Base-by-base conservation (phyloP, 164 flowering plant genomes). In the Santalum album region DNA sequence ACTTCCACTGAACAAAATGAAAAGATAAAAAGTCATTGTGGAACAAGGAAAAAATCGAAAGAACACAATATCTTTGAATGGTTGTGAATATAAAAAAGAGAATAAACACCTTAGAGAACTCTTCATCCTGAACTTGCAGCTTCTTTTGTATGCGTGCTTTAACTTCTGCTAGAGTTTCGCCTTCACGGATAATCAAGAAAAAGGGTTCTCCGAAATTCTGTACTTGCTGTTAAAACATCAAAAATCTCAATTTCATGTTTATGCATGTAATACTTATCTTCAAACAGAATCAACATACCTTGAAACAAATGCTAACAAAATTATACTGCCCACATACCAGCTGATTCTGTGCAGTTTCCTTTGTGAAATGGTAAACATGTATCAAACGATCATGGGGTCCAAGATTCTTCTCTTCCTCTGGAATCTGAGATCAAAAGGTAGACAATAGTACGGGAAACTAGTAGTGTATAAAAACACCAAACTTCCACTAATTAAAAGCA, bases 171-270 rank as follows among this genome's bases (percentile, higher is more conserved):
- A 94, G 60, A 26, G 94, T 90, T 67, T 90, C 97, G 45, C 92
- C 96, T 60, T 90, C 97, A 68, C 69, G 96, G 49, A 90, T 86
- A 59, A 87, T 77, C 72, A 94, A 71, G 77, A 94, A 86, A 68
- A 94, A 94, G 36, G 99, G 99, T 34, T 94, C 99, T 35, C 97
- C 99, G 58, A 94, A 94, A 68, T 94, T 86, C 69, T 87, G 96
- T 44, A 90, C 83, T 76, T 87, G 97, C 96, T 87, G 82, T 65
- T 42, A 25, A 56, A 45, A 61, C 66, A 45, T 16, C 51, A 9
- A 42, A 42, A 17, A 18, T 17, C 21, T 42, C 19, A 15, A 35
- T 11, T 9, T 45, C 24, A 6, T 20, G 49, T 20, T 38, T 14
- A 38, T 12, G 36, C 12, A n/a, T 32, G 7, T 32, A 12, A 32